Conservation (phyloP, 2,329 filamentous ascomycete genomes). For the Tolypocladium album region DNA sequence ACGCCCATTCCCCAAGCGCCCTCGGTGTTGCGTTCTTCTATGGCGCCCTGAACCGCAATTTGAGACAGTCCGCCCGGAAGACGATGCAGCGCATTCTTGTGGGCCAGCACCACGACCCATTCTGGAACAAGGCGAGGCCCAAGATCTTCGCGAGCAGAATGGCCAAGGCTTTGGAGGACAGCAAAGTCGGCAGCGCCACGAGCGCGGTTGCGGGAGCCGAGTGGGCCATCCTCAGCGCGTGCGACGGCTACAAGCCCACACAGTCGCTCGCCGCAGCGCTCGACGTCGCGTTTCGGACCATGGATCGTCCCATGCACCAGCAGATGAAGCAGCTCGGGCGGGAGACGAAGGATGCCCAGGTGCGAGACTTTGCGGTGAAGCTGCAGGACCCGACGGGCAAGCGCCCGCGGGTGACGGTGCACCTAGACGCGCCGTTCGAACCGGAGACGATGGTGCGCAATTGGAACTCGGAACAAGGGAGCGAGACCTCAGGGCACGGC, state of each 20-base stretch:
- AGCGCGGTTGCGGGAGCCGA: slow-evolving; percentile 15
- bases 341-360: not conserved
- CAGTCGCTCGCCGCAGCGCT: slow-evolving; percentile 15
- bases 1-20: slow-evolving; percentile 16
- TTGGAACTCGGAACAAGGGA: not conserved
- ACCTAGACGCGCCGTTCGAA: slow-evolving; percentile 3
- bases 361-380: slow-evolving; percentile 3
- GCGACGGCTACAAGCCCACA: slow-evolving; percentile 16
- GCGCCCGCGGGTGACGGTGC: slow-evolving; percentile 2
- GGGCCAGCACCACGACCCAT: slow-evolving; percentile 9
- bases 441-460: slow-evolving; percentile 5
- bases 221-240: slow-evolving; percentile 16
- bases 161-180: slow-evolving; percentile 8
- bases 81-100: slow-evolving; percentile 15
- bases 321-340: slow-evolving; percentile 6
- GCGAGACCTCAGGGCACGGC: not conserved
- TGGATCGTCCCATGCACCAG: slow-evolving; percentile 14
- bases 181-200: slow-evolving; percentile 7
- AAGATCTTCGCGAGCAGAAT: slow-evolving; percentile 17
- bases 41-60: slow-evolving; percentile 17
- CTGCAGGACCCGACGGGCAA: slow-evolving; percentile 1
- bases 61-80: slow-evolving; percentile 13
- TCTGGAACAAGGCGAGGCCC: slow-evolving; percentile 16
- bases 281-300: slow-evolving; percentile 13
- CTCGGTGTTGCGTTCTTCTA: slow-evolving; percentile 22